Conservation (phyloP, 108 stramenopile species). For the Skeletonema menzelii region DNA sequence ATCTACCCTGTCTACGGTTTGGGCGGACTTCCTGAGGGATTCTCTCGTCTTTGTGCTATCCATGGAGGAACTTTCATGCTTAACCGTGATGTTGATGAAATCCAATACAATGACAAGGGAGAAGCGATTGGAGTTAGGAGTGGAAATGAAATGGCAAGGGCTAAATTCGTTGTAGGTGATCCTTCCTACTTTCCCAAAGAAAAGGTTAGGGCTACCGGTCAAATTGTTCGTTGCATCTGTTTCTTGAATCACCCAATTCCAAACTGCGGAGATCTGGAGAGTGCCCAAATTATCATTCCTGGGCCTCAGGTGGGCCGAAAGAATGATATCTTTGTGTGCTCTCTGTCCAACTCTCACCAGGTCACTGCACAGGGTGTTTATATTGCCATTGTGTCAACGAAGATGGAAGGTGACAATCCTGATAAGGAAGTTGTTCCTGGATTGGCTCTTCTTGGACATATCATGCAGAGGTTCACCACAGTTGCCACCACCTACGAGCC, state of each 20-base stretch:
- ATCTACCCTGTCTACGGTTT: slow-evolving; percentile 99
- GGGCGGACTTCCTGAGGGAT: slow-evolving; percentile 98
- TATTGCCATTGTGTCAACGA: slow-evolving; percentile 97
- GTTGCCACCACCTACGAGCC: slow-evolving; percentile 92
- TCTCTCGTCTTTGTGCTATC: slow-evolving; percentile 98
- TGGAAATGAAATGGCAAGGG: slow-evolving; percentile 94
- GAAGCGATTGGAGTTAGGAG: slow-evolving; percentile 90
- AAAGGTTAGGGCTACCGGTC: slow-evolving; percentile 79
- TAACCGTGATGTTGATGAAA: slow-evolving; percentile 96
- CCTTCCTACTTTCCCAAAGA: slow-evolving; percentile 94
- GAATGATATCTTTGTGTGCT: slow-evolving; percentile 98
- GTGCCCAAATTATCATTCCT: slow-evolving; percentile 98
- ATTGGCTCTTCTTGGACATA: slow-evolving; percentile 90
- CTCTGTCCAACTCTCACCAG: slow-evolving; percentile 71
- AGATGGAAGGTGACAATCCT: slow-evolving; percentile 90
- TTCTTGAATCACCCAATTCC: slow-evolving; percentile 96
- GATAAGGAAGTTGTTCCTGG: slow-evolving; percentile 94
- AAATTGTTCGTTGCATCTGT: slow-evolving; percentile 97
- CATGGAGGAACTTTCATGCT: slow-evolving; percentile 99
- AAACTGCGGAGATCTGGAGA: slow-evolving; percentile 88
- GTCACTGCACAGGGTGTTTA: slow-evolving; percentile 90
- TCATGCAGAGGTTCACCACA: slow-evolving; percentile 92
- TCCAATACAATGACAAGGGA: slow-evolving; percentile 86
- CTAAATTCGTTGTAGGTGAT: slow-evolving; percentile 96
- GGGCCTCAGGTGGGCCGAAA: slow-evolving; percentile 93